Evolutionary conservation across 495 filamentous ascomycete species (phyloP).

Genomic region (Neurospora sp.): DNA sequence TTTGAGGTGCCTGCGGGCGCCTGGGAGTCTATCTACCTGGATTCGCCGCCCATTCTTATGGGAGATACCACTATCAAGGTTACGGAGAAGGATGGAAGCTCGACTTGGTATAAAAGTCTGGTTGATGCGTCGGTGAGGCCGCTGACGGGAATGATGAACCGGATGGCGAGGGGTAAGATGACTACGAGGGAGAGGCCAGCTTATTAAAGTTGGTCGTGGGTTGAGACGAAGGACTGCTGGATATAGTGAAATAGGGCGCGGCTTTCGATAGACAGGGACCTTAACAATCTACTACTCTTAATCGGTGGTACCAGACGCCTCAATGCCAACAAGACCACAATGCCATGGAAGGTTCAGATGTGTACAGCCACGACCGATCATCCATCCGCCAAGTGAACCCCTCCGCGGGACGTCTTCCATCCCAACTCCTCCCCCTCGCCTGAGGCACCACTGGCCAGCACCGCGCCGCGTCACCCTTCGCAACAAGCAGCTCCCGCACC

Average conservation of each 20-base stretch:
- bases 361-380: no score
- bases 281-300: no score
- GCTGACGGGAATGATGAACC: neutral
- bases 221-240: neutral
- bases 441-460: neutral
- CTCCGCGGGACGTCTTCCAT: neutral
- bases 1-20: conserved; percentile 6
- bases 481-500: neutral
- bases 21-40: conserved; percentile 12
- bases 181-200: neutral
- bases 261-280: no score
- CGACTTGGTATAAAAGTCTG: neutral
- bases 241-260: no score
- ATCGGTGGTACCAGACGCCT: no score
- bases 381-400: no score
- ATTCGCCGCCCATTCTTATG: conserved; percentile 12
- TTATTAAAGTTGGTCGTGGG: neutral
- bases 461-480: neutral
- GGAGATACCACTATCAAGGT: neutral
- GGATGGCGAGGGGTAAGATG: neutral
- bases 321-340: no score
- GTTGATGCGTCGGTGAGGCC: neutral
- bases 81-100: neutral
- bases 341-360: no score
- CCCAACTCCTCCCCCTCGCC: neutral